These are phyloP conservation scores for Myxozyma sirexii DNA, from an alignment of 805 yeast genomes.

Conservation along the genomic window DNA sequence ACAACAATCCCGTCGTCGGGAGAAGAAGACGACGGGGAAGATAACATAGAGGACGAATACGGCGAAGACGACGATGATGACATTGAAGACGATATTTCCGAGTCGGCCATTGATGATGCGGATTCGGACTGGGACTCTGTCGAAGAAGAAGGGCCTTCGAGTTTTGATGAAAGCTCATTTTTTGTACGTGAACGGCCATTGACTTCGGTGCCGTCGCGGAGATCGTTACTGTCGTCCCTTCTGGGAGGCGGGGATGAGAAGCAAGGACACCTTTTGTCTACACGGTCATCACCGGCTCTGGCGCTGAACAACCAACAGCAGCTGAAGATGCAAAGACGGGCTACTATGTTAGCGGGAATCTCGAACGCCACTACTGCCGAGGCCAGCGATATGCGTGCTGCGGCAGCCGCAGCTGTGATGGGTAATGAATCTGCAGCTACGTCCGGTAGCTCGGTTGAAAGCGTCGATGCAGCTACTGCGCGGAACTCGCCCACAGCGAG, in stretches of 20 bases:
- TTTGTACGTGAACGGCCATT: slow-evolving; percentile 40
- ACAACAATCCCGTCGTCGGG: slow-evolving; percentile 25
- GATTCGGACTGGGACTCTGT: slow-evolving; percentile 47
- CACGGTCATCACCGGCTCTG: slow-evolving; percentile 33
- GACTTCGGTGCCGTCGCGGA: slow-evolving; percentile 38
- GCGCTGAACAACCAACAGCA: slow-evolving; percentile 6
- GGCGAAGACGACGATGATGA: slow-evolving; percentile 26
- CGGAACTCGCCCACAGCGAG: not conserved
- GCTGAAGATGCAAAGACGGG: slow-evolving; percentile 4
- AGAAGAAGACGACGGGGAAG: slow-evolving; percentile 18
- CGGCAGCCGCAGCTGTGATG: not conserved
- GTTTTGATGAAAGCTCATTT: slow-evolving; percentile 39
- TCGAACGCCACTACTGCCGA: not conserved
- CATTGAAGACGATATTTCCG: slow-evolving; percentile 28
- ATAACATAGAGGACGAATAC: slow-evolving; percentile 19
- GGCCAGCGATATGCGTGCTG: not conserved
- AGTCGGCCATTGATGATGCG: slow-evolving; percentile 37
- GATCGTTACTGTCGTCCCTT: slow-evolving; percentile 46
- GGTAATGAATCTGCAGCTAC: slow-evolving; percentile 3
- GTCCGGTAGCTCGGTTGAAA: not conserved
- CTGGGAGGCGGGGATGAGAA: slow-evolving; percentile 38
- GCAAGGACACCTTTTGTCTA: slow-evolving; percentile 1
- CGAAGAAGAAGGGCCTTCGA: slow-evolving; percentile 41
- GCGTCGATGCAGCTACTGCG: not conserved
- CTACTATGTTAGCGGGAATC: not conserved